Evolutionary conservation across 352 stramenopile genomes (phyloP), one percentile per base, ranked within the genome.

Genomic region (Phytophthora pinifolia): DNA sequence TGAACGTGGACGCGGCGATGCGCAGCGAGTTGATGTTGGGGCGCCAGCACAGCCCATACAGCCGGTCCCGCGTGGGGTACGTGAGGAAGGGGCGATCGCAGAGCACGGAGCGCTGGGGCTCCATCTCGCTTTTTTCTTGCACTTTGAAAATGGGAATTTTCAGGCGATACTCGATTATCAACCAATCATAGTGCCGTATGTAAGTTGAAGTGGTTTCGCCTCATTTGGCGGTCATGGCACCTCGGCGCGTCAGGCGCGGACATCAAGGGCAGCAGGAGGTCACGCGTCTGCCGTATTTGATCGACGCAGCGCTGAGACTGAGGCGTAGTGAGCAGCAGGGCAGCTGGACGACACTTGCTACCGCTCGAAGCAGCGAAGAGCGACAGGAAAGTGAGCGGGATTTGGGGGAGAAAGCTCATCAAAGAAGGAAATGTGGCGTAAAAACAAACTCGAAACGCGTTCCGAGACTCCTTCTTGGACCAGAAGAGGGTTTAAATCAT

Each of bases 31-130:
- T 87, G 10, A 74, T 38, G 17, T 87, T 72, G 0, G 79, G 84
- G 12, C 74, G 60, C 83, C 83, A 93, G 56, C 81, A 90, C 22
- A 93, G 77, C 10, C 83, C 83, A 59, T 91, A 90, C 17, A 93
- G 66, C 10, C 79, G 73, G 34, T 89, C 67, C 15, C 72, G 66
- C 44, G 83, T 75, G 30, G 46, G 58, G 67, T 89, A 90, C 44
- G 75, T 89, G 57, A 93, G 85, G 65, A 86, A 89, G 32, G 74
- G 71, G 25, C 64, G 78, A 42, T 75, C 62, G 25, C 70, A 78
- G 6, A 71, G 45, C 9, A 72, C 51, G 29, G 58, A 48, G 53
- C 60, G 55, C 34, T 65, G 53, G 18, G 58, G 31, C 30, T 66
- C n/a, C 15, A 14, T 10, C 14, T 48, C 30, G 3, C 9, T 15